Base-by-base conservation (phyloP, 495 filamentous ascomycete genomes). In the Acidiella bohemica region DNA sequence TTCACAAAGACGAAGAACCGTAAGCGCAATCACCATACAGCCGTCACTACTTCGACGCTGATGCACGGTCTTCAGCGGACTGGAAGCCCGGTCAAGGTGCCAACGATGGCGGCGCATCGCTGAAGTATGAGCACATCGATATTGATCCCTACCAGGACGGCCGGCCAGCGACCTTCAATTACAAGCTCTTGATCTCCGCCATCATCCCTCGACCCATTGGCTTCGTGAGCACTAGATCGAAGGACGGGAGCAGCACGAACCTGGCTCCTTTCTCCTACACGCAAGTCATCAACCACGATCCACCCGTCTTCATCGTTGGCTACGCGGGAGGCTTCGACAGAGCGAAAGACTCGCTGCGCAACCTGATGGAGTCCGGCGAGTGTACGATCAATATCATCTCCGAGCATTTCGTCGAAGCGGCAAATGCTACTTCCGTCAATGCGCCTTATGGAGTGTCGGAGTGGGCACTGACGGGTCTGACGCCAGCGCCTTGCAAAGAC, bases 191-290 rank as follows among this genome's bases (percentile, higher is more conserved):
- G 13, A 93, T 95, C 59, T 81, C 75, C 1, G 81, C 75, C 19
- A 78, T 96, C 49, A 73, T 92, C 17, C 88, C 88, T 0, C 70
- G 88, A 16, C 90, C 88, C 2, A 72, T 80, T 46, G 75, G 73
- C 8, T 73, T 79, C 23, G 59, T 78, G 27, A 71, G 67, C 46
- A 80, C 75, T n/a, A 58, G 62, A 22, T 70, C 65, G 8, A 64
- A 66, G 41, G 74, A 78, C 53, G 76, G 72, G 41, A 59, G 32
- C 18, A 65, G 67, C 46, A 68, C 67, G 3, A 96, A 96, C 59
- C 69, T 96, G 4, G 81, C 88, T 1, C 87, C 86, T 0, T 93
- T 87, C 65, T 78, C 71, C 47, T 94, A 90, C 64, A 79, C 84
- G 46, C 72, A 84, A 43, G 55, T 95, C 8, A 70, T 94, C 49